phyloP scores from a whole-genome alignment of 208 protist species.

The Acanthamoeba triangularis region DNA sequence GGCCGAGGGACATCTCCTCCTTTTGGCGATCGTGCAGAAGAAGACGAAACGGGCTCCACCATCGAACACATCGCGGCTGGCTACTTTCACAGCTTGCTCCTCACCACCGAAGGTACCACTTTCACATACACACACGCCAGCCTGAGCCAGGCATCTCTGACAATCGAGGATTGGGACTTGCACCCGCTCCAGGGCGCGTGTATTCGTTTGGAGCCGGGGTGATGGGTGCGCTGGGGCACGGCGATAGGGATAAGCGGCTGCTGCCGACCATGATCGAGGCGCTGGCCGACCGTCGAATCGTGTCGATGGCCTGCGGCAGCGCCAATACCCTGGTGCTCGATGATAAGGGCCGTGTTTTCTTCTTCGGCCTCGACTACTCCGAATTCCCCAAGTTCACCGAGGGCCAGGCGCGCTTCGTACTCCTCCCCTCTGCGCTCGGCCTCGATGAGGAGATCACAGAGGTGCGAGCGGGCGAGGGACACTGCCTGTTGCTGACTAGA shows the following conservation, averaged over 20 bases:
- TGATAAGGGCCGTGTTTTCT: not conserved
- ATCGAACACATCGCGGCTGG: not conserved
- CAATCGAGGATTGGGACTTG: no score
- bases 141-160: not conserved
- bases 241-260: not conserved
- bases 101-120: not conserved
- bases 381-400: conserved; percentile 31
- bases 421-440: not conserved
- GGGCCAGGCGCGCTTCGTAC: conserved; percentile 22
- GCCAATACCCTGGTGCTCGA: conserved; percentile 5
- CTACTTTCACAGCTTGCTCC: conserved; percentile 1
- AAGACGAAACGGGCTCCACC: not conserved
- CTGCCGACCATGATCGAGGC: conserved; percentile 21
- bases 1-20: not conserved
- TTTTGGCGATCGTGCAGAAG: no score
- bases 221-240: conserved; percentile 1
- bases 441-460: not conserved
- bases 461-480: not conserved
- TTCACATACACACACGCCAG: no score
- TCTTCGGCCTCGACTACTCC: conserved; percentile 2
- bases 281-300: not conserved
- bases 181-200: not conserved
- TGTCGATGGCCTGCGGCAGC: not conserved
- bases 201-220: not conserved
- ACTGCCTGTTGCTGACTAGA: not conserved